Base-by-base conservation (phyloP, 192 early-diverging fungal species). In the Backusella macrospora region DNA sequence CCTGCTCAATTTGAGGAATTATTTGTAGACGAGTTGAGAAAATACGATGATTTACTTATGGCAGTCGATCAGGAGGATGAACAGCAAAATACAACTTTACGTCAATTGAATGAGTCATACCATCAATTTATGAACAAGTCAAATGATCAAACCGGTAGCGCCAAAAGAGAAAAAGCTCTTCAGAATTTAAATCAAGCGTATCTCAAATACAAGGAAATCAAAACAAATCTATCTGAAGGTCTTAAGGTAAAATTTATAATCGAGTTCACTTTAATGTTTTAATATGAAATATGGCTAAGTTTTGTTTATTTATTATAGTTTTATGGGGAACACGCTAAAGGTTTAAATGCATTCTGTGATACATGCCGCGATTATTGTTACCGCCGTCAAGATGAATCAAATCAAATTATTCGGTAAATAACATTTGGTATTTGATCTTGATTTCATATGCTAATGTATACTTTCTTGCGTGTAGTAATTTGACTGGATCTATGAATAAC, bases 141-240 rank as follows among this genome's bases (percentile, higher is more conserved):
- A n/a, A 84, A 87, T 63, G 90, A 75, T 12, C 83, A 89, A 39
- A 74, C 83, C 6, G 71, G 85, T 64, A 80, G 94, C 67, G 81
- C 86, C 23, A 87, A 91, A 70, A 77, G 95, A 5, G 93, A 94
- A 71, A 86, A 91, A 72, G 91, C 92, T 2, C 73, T 96, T 34
- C 89, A 90, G 63, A 94, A 91, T 63, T 79, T 96, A 70, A 92
- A 93, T 62, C 85, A 82, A 9, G 94, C 89, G 10, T 93, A 92
- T 72, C 86, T 91, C 77, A 83, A 86, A 38, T 96, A 89, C 71
- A 85, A 86, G 63, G 91, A 94, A 62, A 90, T 94, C 3, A 85
- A 88, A 26, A 83, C 79, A 5, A 96, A 95, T 68, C 73, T 97
- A 18, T 80, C 86, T 42, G 94, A 96, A 78, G 95, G 95, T 6